Evolutionary conservation across 2,329 filamentous ascomycete species (phyloP), one percentile per base, ranked within the genome.

Genomic region (Colletotrichum phormii): DNA sequence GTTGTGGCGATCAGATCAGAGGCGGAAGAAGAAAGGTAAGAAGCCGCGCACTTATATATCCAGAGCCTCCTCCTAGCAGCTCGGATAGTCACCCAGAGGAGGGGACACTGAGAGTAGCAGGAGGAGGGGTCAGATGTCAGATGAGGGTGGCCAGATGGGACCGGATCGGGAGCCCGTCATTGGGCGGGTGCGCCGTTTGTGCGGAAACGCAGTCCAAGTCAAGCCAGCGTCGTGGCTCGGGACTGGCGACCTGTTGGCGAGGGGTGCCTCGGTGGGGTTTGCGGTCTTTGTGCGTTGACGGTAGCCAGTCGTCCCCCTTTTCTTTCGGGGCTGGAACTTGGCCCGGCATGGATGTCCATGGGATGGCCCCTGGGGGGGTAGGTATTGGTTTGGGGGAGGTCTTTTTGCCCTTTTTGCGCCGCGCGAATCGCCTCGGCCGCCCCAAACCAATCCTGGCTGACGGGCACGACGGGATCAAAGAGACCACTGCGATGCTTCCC

Each of bases 111-210:
- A 7, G 61, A 29, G 49, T 42, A 54, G 13, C 61, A 46, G 64
- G 54, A 63, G 64, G 69, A 72, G 70, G 70, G 70, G 70, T 72
- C 55, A 49, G 60, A 70, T 70, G 70, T 72, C 70, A 70, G 70
- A 72, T 70, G 70, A 72, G 70, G 66, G 70, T 70, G 70, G 70
- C 70, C 65, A 72, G 70, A 72, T 65, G 70, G 70, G 64, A 55
- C 66, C 60, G 66, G 60, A 72, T 70, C 66, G 70, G 61, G 66
- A 37, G 33, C 60, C 24, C 70, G 61, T 66, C 55, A 73, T 71
- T 73, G 67, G 68, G 51, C 29, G 51, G 51, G 13, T 42, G 65
- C 63, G 55, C 54, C 53, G 69, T 68, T 58, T 72, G 71, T 70
- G 67, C 71, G 35, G 64, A 62, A 51, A 65, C 35, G n/a, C 31